Conservation (phyloP, 2,329 filamentous ascomycete species). For the Leptographium wingfieldii region DNA sequence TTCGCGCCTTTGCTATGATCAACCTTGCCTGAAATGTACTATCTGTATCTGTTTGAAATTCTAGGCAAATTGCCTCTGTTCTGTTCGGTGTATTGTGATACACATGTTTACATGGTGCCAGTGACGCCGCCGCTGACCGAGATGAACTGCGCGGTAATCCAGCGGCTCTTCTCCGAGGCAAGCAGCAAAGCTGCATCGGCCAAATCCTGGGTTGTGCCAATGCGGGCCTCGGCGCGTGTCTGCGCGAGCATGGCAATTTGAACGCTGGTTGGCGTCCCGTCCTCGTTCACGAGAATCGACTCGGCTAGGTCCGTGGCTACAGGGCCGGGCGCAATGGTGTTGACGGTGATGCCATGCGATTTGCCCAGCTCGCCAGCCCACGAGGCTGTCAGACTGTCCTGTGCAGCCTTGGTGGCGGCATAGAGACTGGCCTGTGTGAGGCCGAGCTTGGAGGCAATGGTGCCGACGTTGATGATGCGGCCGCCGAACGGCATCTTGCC, state of each 20-base stretch:
- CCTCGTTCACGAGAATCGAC: slow-evolving; percentile 6
- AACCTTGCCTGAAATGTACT: too few species aligned
- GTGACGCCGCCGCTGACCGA: slow-evolving; percentile 27
- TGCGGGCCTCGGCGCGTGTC: slow-evolving; percentile 20
- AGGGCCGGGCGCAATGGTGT: slow-evolving; percentile 27
- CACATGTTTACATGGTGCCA: background rate
- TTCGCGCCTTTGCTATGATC: too few species aligned
- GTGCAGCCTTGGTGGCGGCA: slow-evolving; percentile 21
- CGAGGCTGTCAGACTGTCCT: slow-evolving; percentile 21
- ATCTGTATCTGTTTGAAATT: too few species aligned
- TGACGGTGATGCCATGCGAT: slow-evolving; percentile 26
- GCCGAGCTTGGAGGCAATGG: slow-evolving; percentile 14
- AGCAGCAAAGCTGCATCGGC: slow-evolving; percentile 28
- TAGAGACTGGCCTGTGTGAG: slow-evolving; percentile 14
- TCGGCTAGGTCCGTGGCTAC: slow-evolving; percentile 21
- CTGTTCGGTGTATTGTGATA: background rate
- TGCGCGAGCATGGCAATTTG: background rate
- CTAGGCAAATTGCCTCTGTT: background rate
- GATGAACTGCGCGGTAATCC: slow-evolving; percentile 32
- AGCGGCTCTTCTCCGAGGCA: slow-evolving; percentile 25
- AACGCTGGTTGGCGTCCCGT: slow-evolving; percentile 4
- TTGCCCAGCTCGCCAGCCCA: slow-evolving; percentile 14
- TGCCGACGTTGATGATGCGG: slow-evolving; percentile 22
- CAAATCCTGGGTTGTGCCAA: slow-evolving; percentile 26
- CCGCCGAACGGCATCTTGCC: slow-evolving; percentile 22